Conservation (phyloP, 1,284 basidiomycete species). For the Cerrena zonata region DNA sequence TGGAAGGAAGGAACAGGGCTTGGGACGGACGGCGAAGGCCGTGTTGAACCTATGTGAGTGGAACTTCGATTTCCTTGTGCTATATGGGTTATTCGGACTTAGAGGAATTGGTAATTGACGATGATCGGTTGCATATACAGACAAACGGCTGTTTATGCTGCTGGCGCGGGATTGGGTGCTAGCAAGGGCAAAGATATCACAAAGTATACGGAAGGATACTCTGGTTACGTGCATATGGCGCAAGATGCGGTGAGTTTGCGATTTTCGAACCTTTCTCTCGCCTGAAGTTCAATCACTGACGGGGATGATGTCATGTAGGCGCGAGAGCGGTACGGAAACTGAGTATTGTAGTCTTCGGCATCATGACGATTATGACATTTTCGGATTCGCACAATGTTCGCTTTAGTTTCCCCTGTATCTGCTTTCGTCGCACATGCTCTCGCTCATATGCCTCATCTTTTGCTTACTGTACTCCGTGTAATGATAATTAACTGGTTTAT, state of each 20-base stretch:
- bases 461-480: background rate
- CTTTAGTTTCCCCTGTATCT: background rate
- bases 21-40: slow-evolving; percentile 72
- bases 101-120: background rate
- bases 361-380: background rate
- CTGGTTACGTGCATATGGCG: slow-evolving; percentile 69
- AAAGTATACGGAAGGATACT: slow-evolving; percentile 66
- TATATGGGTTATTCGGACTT: background rate
- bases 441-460: background rate
- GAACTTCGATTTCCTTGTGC: slow-evolving; percentile 5
- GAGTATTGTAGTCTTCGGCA: background rate
- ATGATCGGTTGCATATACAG: slow-evolving; percentile 29
- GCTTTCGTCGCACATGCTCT: background rate
- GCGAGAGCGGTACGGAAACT: slow-evolving; percentile 16
- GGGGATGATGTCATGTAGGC: slow-evolving; percentile 7
- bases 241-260: slow-evolving; percentile 47
- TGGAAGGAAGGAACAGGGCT: slow-evolving; percentile 88
- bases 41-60: slow-evolving; percentile 77
- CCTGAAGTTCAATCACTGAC: background rate
- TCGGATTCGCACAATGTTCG: background rate
- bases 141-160: slow-evolving; percentile 77
- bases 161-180: slow-evolving; percentile 82
- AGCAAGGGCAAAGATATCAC: slow-evolving; percentile 80
- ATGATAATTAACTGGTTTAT: background rate
- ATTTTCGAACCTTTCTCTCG: background rate